Evolutionary conservation across 2,329 filamentous ascomycete genomes (phyloP), one percentile per base, ranked within the genome.

Genomic region (Lecanosticta acicola): DNA sequence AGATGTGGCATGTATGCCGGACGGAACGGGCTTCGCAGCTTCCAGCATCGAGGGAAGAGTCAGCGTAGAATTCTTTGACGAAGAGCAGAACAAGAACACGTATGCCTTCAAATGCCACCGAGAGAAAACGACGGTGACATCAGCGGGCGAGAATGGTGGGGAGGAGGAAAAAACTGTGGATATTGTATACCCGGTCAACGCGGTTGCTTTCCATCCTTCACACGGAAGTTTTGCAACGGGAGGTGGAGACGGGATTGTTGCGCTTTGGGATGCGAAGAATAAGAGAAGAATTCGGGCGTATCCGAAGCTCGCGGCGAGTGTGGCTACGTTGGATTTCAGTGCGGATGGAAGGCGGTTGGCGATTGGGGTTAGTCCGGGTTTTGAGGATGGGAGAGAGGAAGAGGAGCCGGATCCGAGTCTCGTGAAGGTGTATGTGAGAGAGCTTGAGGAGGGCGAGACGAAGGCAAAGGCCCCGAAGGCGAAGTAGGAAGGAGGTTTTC

Each of bases 41-140:
- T 87, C 81, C 48, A 90, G 84, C 60, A 98, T 98, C 60, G 93
- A 98, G 65, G 93, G 93, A 3, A 83, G 93, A 58, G 89, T 98
- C 1, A 91, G 90, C 0, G 93, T 98, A 1, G 93, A 98, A 68
- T 97, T 90, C 87, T 97, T 98, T 65, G 93, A 97, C 63, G 87
- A 93, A 34, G 86, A 91, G 66, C 90, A 86, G 3, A 90, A 97
- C 70, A 84, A 86, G 32, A 80, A 90, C 56, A 97, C 96, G 68
- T 98, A 97, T 66, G 93, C 93, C 11, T 98, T 98, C 79, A 98
- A 98, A 69, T 98, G 93, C 69, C 93, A 98, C 69, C 80, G 93
- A 3, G 87, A 94, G 66, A 77, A 82, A 2, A 76, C 75, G 5
- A 70, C 93, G 65, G 77, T 81, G 1, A 76, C 74, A 8, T n/a